A percentile compares a stretch with the other conserved stretches of the same genome.
Evolutionary conservation across 768 basidiomycete species (phyloP).

Genomic region (Suillus ampliporus): DNA sequence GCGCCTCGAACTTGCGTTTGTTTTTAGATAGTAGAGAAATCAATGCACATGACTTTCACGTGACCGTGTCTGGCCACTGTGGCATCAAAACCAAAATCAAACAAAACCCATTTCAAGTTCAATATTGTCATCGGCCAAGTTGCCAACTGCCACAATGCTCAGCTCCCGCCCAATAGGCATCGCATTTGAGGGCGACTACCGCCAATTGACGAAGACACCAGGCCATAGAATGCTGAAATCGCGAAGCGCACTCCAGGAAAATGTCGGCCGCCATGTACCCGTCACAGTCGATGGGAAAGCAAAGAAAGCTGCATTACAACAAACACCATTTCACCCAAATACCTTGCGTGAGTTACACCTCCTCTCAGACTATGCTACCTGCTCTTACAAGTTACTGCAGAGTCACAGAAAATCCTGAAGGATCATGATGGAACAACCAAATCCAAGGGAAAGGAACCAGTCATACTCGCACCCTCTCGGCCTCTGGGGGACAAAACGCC

Average conservation of each 20-base stretch:
- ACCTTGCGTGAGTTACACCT: constrained; percentile 32
- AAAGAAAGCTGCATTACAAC: constrained; percentile 41
- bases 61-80: constrained; percentile 33
- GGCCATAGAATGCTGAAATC: constrained; percentile 50
- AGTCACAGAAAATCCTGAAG: neutral
- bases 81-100: constrained; percentile 6
- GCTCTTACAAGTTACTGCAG: neutral
- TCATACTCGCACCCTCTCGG: constrained; percentile 34
- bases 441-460: constrained; percentile 30
- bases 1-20: too few relatives aligned
- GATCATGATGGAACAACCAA: constrained; percentile 1
- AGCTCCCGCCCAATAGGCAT: constrained; percentile 29
- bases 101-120: constrained; percentile 1
- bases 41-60: constrained; percentile 22
- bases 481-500: constrained; percentile 81
- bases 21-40: neutral
- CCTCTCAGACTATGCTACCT: neutral
- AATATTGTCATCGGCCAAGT: too few relatives aligned
- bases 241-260: constrained; percentile 51
- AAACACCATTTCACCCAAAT: constrained; percentile 40
- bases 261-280: constrained; percentile 46
- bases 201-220: constrained; percentile 54
- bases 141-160: constrained; percentile 28
- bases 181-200: constrained; percentile 34
- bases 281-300: constrained; percentile 53